Conservation (phyloP, 306 rosid species). For the Cicer arietinum region DNA sequence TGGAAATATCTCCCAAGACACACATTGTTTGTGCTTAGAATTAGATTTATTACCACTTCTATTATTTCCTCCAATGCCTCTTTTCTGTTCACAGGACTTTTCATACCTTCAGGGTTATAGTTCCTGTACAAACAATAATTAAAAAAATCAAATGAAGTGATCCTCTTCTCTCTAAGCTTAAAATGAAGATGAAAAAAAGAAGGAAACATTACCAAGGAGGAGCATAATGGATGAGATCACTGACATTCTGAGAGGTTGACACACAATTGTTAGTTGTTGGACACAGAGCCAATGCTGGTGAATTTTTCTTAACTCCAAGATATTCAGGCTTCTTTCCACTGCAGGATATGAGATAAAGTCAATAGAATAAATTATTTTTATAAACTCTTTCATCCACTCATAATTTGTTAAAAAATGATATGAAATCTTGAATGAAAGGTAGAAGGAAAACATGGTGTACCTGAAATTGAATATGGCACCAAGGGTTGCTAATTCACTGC, state of each 20-base stretch:
- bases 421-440: background rate
- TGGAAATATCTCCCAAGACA: too few relatives aligned
- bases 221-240: slow-evolving; percentile 78
- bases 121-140: slow-evolving; percentile 53
- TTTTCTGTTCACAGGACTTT: slow-evolving; percentile 74
- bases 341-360: background rate
- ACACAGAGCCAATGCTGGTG: slow-evolving; percentile 74
- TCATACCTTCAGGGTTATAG: slow-evolving; percentile 74
- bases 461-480: slow-evolving; percentile 84
- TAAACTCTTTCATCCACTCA: background rate
- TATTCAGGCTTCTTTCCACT: slow-evolving; percentile 94
- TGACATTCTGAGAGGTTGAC: slow-evolving; percentile 81
- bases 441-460: slow-evolving; percentile 37
- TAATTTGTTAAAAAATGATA: background rate
- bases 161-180: background rate
- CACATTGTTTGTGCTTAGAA: background rate
- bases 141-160: slow-evolving; percentile 8
- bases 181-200: background rate
- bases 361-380: background rate
- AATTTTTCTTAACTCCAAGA: slow-evolving; percentile 87
- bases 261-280: slow-evolving; percentile 92
- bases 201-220: slow-evolving; percentile 78
- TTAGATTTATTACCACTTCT: slow-evolving; percentile 71
- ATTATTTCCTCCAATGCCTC: slow-evolving; percentile 86
- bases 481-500: slow-evolving; percentile 81